phyloP scores from a whole-genome alignment of 1,284 basidiomycete genomes.

The Ustilago loliicola region DNA sequence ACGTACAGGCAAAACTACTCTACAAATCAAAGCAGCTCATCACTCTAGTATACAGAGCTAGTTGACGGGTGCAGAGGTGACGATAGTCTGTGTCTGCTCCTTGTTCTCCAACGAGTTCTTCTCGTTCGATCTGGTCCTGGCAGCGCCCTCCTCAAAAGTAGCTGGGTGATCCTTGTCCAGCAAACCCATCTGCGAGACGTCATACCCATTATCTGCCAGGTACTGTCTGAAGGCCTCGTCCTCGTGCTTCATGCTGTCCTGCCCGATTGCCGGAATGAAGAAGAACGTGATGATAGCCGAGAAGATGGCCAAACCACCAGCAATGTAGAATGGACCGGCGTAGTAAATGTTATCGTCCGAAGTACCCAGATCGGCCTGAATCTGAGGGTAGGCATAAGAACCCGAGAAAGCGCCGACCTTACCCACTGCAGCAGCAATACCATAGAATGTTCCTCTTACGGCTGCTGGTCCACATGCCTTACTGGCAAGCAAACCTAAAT shows the following conservation, averaged over 20 bases:
- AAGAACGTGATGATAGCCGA: conserved; percentile 81
- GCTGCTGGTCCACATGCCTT: conserved; percentile 59
- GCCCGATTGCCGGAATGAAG: conserved; percentile 81
- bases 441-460: conserved; percentile 64
- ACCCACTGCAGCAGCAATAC: conserved; percentile 80
- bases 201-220: conserved; percentile 61
- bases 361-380: conserved; percentile 49
- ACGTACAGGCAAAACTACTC: neutral
- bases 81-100: conserved; percentile 7
- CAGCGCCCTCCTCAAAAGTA: conserved; percentile 36
- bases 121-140: conserved; percentile 20
- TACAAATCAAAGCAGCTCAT: neutral
- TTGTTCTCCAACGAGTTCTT: conserved; percentile 28
- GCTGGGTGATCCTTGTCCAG: conserved; percentile 26
- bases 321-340: conserved; percentile 71
- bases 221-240: conserved; percentile 75
- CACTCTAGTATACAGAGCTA: neutral
- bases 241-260: conserved; percentile 84
- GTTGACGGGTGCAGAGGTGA: conserved; percentile 23
- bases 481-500: conserved; percentile 62
- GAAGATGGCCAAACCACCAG: conserved; percentile 79
- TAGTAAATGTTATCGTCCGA: conserved; percentile 43
- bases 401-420: conserved; percentile 74
- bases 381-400: conserved; percentile 57
- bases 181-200: conserved; percentile 60